Percentiles rank a stretch among this genome's conserved stretches.
phyloP scores from a whole-genome alignment of 805 yeast species.

The Metschnikowia sp. region DNA sequence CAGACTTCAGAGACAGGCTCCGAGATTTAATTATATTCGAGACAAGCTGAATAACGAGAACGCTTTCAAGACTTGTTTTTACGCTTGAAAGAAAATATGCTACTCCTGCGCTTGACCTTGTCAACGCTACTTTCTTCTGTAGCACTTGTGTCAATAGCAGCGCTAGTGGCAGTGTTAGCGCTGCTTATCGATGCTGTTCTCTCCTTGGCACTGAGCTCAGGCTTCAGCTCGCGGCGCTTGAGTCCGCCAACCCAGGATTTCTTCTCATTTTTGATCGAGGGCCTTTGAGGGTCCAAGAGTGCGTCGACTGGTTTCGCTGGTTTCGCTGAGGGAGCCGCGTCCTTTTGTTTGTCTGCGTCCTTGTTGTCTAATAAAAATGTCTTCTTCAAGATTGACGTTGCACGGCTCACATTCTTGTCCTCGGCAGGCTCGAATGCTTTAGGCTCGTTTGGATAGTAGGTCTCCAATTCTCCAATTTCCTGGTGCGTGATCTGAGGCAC shows the following conservation, averaged over 20 bases:
- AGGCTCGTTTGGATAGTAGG: not conserved
- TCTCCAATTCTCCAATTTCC: not conserved
- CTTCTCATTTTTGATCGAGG: slow-evolving; percentile 25
- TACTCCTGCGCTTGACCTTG: slow-evolving; percentile 21
- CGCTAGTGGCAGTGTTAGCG: slow-evolving; percentile 11
- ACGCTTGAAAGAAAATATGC: slow-evolving; percentile 37
- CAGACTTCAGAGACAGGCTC: too few relatives aligned
- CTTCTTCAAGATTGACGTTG: slow-evolving; percentile 28
- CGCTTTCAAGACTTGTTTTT: slow-evolving; percentile 13
- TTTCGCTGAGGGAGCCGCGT: not conserved
- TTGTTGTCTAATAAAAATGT: slow-evolving; percentile 26
- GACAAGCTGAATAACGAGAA: too few relatives aligned
- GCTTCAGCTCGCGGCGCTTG: slow-evolving; percentile 27
- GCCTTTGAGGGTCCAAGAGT: slow-evolving; percentile 4
- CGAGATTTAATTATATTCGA: too few relatives aligned
- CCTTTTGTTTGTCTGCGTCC: slow-evolving; percentile 13
- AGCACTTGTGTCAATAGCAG: slow-evolving; percentile 3
- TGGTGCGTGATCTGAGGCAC: not conserved
- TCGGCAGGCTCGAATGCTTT: not conserved
- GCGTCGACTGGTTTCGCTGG: slow-evolving; percentile 2
- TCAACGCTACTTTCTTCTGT: slow-evolving; percentile 6
- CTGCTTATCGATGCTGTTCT: slow-evolving; percentile 23
- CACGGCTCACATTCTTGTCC: slow-evolving; percentile 6
- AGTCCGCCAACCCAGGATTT: slow-evolving; percentile 42
- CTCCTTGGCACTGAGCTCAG: slow-evolving; percentile 16